A percentile compares a stretch with the other conserved stretches of the same genome.
Conservation (phyloP, 306 rosid species). For the Luffa acutangula region DNA sequence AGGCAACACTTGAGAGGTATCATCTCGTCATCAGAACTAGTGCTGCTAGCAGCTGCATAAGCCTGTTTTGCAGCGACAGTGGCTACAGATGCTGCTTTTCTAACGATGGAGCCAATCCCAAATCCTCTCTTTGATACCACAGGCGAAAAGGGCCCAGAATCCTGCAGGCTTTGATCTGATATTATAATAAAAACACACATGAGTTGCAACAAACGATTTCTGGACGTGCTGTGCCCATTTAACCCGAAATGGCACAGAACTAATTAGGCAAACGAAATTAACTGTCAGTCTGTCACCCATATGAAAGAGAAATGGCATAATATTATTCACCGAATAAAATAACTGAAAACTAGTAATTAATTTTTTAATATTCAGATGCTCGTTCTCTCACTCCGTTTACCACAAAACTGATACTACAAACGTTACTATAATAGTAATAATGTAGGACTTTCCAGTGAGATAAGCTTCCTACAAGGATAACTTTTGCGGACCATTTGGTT, state of each 20-base stretch:
- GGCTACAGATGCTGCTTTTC: conserved; percentile 83
- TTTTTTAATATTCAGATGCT: neutral
- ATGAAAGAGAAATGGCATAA: neutral
- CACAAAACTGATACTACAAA: neutral
- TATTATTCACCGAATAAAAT: neutral
- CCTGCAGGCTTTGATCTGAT: conserved; percentile 88
- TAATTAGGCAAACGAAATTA: neutral
- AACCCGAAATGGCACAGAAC: neutral
- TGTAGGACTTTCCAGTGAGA: neutral
- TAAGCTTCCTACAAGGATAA: neutral
- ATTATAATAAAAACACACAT: conserved; percentile 16
- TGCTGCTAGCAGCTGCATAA: conserved; percentile 70
- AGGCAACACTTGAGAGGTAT: conserved; percentile 91
- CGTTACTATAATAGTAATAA: neutral
- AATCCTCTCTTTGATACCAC: conserved; percentile 65
- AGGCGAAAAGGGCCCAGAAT: conserved; percentile 70
- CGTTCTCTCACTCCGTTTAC: neutral
- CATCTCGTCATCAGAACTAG: conserved; percentile 57
- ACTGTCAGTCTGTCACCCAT: neutral
- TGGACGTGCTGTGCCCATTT: neutral
- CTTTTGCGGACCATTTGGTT: neutral
- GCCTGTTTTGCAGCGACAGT: conserved; percentile 84
- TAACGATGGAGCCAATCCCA: conserved; percentile 69
- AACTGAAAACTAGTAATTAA: neutral
- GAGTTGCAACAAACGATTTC: conserved; percentile 21